Evolutionary conservation across 495 filamentous ascomycete species (phyloP).

Genomic region (Elaphomyces granulatus): DNA sequence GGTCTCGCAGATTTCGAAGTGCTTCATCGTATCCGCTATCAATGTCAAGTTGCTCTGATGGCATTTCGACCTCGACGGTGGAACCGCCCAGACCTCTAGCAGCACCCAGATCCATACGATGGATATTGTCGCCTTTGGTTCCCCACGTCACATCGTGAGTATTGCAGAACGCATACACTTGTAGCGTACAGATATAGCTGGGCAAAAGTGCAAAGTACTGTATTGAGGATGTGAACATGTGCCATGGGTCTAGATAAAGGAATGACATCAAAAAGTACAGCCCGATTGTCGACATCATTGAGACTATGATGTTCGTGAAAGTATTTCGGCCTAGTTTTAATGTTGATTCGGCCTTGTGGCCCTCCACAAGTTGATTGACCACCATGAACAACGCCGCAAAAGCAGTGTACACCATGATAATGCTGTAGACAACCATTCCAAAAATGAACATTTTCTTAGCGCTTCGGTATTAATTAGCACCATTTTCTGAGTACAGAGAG

Average conservation of each 20-base stretch:
- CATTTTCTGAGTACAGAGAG: not conserved
- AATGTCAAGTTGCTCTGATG: constrained; percentile 92
- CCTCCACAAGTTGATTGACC: constrained; percentile 54
- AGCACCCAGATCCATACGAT: constrained; percentile 78
- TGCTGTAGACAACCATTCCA: constrained; percentile 69
- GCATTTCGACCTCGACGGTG: constrained; percentile 79
- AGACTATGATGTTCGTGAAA: constrained; percentile 89
- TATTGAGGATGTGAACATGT: constrained; percentile 89
- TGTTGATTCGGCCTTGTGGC: constrained; percentile 22
- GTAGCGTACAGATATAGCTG: constrained; percentile 88
- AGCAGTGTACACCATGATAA: constrained; percentile 95
- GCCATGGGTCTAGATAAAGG: constrained; percentile 96
- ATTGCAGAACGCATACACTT: constrained; percentile 99
- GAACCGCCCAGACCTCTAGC: constrained; percentile 56
- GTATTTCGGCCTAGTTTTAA: constrained; percentile 65
- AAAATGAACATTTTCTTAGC: constrained; percentile 82
- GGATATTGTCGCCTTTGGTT: constrained; percentile 95
- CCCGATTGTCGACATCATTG: constrained; percentile 75
- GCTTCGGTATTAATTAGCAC: constrained; percentile 15
- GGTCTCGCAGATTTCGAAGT: constrained; percentile 85
- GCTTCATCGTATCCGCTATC: constrained; percentile 96
- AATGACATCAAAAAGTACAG: constrained; percentile 95
- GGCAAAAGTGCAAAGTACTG: constrained; percentile 93
- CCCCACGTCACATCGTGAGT: constrained; percentile 99
- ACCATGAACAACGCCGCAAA: constrained; percentile 82